Base-by-base conservation (phyloP, 2,329 filamentous ascomycete genomes). In the Sporothrix luriei region DNA sequence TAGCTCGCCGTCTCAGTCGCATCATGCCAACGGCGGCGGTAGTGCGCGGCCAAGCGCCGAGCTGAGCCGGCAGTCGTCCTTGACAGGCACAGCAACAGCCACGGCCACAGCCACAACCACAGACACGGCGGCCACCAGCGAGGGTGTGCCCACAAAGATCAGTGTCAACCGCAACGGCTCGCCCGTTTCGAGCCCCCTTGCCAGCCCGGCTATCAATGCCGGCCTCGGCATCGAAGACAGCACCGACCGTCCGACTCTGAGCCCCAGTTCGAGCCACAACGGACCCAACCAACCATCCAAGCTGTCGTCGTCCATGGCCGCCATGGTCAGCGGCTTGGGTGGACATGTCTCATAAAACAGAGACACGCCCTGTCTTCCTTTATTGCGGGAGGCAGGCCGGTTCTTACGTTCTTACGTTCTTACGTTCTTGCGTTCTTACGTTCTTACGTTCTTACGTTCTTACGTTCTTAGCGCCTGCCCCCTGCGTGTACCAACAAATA, bases 311-410 rank as follows among this genome's bases (percentile, higher is more conserved):
- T 73, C 72, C 7, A 62, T 73, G 26, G 72, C 72, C 1, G 71
- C 72, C 21, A 61, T 72, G 55, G 71, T 73, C 9, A 71, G 57
- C 65, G 71, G 72, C 4, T 33, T 73, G 40, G 72, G 72, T 13
- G 71, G 72, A 1, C 72, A 73, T 26, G 29, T 71, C 26, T 54
- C 64, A 14, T 72, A 46, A 40, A 51, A 9, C 33, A 33, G 49
- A 19, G 16, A 51, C 2, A 38, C 16, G 11, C n/a, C 13, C 26
- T 55, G 6, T 24, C n/a, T n/a, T n/a, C n/a, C n/a, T 55, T 13
- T 13, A n/a, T 46, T 24, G 62, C 55, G 38, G 57, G 33, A 24
- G 57, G 55, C 11, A n/a, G 24, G 19, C n/a, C 48, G n/a, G n/a
- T n/a, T n/a, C n/a, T n/a, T n/a, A n/a, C n/a, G n/a, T n/a, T n/a